Percentiles rank a stretch among this genome's conserved stretches.
These are phyloP conservation scores for Hyphopichia pseudoburtonii DNA, from an alignment of 1,139 yeast species.

Conservation along the genomic window DNA sequence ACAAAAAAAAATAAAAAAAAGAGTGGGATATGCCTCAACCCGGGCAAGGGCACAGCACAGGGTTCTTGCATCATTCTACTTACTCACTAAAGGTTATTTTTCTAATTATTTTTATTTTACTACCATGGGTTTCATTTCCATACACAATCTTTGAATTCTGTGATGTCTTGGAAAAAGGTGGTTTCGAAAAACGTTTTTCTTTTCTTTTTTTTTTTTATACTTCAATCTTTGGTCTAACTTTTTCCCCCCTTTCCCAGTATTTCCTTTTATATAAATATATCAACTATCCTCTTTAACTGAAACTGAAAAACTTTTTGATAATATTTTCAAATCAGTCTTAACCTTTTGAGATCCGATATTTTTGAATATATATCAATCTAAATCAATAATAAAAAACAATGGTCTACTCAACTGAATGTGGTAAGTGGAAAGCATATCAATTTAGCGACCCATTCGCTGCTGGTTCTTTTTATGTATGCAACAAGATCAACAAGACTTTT, in stretches of 20 bases:
- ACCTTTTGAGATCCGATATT: neutral
- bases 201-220: too few relatives aligned
- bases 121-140: too few relatives aligned
- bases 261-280: constrained; percentile 3
- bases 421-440: constrained; percentile 66
- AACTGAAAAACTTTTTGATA: neutral
- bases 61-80: constrained; percentile 1
- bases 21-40: neutral
- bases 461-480: constrained; percentile 53
- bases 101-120: neutral
- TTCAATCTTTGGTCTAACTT: too few relatives aligned
- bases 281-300: neutral
- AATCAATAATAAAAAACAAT: constrained; percentile 15
- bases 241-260: neutral
- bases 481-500: constrained; percentile 38
- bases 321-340: neutral
- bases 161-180: neutral
- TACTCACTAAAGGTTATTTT: neutral
- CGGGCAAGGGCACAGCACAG: neutral
- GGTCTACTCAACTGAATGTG: constrained; percentile 46
- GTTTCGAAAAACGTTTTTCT: neutral
- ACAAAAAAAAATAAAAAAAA: too few relatives aligned
- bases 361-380: neutral
- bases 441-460: constrained; percentile 69
- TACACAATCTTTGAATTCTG: too few relatives aligned